A percentile compares a stretch with the other conserved stretches of the same genome.
These are phyloP conservation scores for Tilletia setariae DNA, from an alignment of 1,284 basidiomycete species.

Conservation along the genomic window DNA sequence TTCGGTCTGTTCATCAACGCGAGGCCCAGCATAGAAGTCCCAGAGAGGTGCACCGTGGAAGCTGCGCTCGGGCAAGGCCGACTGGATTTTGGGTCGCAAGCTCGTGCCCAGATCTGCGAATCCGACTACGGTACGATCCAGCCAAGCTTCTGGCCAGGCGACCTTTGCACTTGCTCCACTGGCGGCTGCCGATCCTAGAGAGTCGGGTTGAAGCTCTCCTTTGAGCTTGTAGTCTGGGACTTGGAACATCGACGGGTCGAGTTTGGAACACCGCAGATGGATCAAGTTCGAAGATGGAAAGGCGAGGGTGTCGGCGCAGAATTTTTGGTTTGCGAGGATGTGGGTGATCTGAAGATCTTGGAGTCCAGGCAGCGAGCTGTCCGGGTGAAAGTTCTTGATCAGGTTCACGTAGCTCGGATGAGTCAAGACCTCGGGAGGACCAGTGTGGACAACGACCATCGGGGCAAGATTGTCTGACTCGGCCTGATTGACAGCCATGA, in stretches of 20 bases:
- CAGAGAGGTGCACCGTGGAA: not conserved
- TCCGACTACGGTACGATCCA: not conserved
- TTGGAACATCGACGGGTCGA: conserved; percentile 73
- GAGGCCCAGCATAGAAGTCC: conserved; percentile 6
- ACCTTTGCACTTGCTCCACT: not conserved
- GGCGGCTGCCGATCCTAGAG: not conserved
- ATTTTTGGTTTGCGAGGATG: conserved; percentile 61
- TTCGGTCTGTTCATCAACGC: not conserved
- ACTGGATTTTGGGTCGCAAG: conserved; percentile 54
- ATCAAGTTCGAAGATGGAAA: conserved; percentile 73
- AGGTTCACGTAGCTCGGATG: conserved; percentile 69
- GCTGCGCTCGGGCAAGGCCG: conserved; percentile 32
- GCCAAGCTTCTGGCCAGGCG: not conserved
- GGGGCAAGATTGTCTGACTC: conserved; percentile 59
- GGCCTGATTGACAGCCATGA: not conserved
- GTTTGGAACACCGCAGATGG: conserved; percentile 68
- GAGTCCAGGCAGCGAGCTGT: not conserved
- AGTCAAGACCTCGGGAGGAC: conserved; percentile 57
- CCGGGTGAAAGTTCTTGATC: conserved; percentile 65
- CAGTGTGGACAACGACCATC: conserved; percentile 44
- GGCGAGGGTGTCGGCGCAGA: conserved; percentile 66
- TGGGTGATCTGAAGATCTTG: conserved; percentile 57
- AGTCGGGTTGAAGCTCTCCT: conserved; percentile 23
- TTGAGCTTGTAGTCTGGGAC: conserved; percentile 63
- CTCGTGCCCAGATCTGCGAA: conserved; percentile 38